phyloP scores from a whole-genome alignment of 345 rosid genomes.

The Gossypium sturtianum region DNA sequence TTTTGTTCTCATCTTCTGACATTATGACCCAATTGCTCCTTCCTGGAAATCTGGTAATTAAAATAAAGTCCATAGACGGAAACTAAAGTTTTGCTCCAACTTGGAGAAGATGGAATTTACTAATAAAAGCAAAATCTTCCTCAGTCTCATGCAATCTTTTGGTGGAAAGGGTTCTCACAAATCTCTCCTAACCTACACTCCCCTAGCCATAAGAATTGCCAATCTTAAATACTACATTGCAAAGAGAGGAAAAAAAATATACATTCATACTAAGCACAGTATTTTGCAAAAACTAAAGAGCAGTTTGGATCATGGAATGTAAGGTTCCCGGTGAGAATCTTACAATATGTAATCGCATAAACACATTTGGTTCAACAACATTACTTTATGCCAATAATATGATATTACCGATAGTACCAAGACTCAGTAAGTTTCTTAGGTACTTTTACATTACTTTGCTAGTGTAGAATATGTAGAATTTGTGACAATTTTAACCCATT shows the following conservation, averaged over 20 bases:
- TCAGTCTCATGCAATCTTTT: neutral
- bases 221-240: neutral
- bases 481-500: too few species aligned
- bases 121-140: neutral
- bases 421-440: too few species aligned
- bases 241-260: neutral
- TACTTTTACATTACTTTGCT: too few species aligned
- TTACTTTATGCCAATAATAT: too few species aligned
- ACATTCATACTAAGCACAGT: neutral
- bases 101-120: neutral
- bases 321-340: too few species aligned
- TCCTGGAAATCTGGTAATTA: neutral
- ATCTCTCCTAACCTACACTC: neutral
- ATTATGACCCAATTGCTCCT: neutral
- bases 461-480: too few species aligned
- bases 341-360: too few species aligned
- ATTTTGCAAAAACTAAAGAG: neutral
- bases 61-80: neutral
- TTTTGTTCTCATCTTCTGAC: neutral
- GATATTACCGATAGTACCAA: too few species aligned
- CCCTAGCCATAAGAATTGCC: neutral
- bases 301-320: too few species aligned
- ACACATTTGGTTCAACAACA: too few species aligned
- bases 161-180: neutral
- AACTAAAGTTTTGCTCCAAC: neutral